Evolutionary conservation across 306 rosid genomes (phyloP), one percentile per base, ranked within the genome.

Genomic region (Acacia melanoxylon): DNA sequence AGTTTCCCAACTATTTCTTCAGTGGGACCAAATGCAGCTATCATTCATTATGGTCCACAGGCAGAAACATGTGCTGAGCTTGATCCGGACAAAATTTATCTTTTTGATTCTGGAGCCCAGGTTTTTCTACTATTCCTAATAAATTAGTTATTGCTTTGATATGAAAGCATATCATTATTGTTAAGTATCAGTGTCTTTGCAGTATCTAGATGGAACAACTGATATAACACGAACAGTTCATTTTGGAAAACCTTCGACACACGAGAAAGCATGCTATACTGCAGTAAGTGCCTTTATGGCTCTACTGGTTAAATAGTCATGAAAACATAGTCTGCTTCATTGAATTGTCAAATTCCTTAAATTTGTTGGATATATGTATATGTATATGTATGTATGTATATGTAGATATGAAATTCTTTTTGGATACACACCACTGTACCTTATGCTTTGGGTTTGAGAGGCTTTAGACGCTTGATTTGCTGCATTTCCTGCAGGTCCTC

Each of bases 81-180:
- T 22, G 92, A 96, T 83, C 99, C 99, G 2, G 91, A 96, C 79
- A 89, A 84, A 82, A 93, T 96, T 70, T 96, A 96, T 91, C 98
- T 96, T 72, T 91, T 83, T 76, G 99, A 96, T 82, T 96, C 99
- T n/a, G 99, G 99, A 83, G 99, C 98, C 73, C 99, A 96, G 98
- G 99, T 93, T 59, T 68, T 86, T 80, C 75, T 67, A 59, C 49
- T 75, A 68, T 77, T 20, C 76, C 58, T 66, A 44, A 35, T 51
- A 56, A 61, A 54, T 22, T 63, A 10, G 67, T 51, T 56, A 40
- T 52, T 83, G 65, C 48, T 24, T 69, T 54, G 24, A 46, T 74
- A 62, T 59, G 76, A 15, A 83, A 19, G 52, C 66, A 15, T 75
- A 49, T 70, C 35, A 65, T 68, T 83, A 78, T 54, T 84, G 80